Percentiles rank a stretch among this genome's conserved stretches.
These are phyloP conservation scores for Thuidium tamariscinum DNA, from an alignment of 225 moss, liverwort and hornwort genomes.

Conservation along the genomic window DNA sequence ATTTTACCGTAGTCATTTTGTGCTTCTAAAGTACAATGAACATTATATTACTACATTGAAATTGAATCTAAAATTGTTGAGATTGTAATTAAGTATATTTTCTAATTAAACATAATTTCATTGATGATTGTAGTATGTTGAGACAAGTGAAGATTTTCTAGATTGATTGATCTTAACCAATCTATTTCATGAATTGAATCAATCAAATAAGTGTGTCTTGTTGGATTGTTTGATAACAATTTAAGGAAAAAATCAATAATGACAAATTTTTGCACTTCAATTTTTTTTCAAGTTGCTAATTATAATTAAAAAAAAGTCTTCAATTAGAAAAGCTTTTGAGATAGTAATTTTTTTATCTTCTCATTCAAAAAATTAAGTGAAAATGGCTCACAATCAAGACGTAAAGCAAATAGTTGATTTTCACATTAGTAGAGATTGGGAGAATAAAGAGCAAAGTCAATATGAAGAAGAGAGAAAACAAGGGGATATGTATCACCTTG, in stretches of 20 bases:
- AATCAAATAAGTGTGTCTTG: neutral
- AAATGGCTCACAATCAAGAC: slow-evolving; percentile 3
- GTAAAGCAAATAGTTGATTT: neutral
- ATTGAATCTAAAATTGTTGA: neutral
- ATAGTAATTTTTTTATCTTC: neutral
- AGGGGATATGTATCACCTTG: slow-evolving; percentile 15
- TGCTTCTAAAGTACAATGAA: fast-evolving
- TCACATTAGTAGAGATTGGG: neutral
- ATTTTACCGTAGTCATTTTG: fast-evolving
- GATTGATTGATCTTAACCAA: neutral
- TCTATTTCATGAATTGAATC: fast-evolving
- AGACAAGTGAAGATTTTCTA: neutral
- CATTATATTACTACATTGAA: neutral
- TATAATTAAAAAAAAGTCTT: fast-evolving
- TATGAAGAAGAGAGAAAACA: neutral
- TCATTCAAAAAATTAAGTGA: neutral
- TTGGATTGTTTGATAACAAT: neutral
- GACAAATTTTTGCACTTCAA: neutral
- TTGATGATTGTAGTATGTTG: neutral
- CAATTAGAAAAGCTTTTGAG: too few species aligned
- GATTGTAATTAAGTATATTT: neutral
- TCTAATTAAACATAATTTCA: fast-evolving
- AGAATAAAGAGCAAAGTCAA: neutral
- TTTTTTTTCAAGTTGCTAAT: too few species aligned
- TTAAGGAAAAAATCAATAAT: too few species aligned